Percentiles rank a stretch among this genome's conserved stretches.
Conservation (phyloP, 2,329 filamentous ascomycete species). For the Emydomyces testavorans region DNA sequence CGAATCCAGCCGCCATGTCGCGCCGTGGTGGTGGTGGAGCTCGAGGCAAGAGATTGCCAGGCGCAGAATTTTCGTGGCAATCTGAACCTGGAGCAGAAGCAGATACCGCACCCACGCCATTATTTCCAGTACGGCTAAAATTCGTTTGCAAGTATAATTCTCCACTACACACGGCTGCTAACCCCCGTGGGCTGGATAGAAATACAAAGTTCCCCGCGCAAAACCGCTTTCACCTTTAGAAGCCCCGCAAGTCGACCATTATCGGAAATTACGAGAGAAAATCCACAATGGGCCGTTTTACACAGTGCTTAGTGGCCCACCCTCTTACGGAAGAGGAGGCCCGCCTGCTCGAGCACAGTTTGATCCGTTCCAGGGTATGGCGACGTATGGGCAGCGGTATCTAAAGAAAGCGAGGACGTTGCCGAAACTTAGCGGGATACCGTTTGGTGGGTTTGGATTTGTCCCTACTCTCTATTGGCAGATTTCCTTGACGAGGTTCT, state of each 20-base stretch:
- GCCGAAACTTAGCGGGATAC: slow-evolving; percentile 43
- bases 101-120: slow-evolving; percentile 36
- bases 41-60: slow-evolving; percentile 31
- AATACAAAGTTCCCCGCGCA: slow-evolving; percentile 29
- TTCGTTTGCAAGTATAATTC: not conserved
- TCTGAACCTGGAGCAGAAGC: slow-evolving; percentile 30
- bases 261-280: slow-evolving; percentile 42
- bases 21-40: slow-evolving; percentile 29
- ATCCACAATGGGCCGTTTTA: slow-evolving; percentile 52
- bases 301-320: slow-evolving; percentile 39
- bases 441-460: slow-evolving; percentile 40
- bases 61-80: slow-evolving; percentile 35
- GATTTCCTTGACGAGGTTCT: not conserved
- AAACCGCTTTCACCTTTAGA: slow-evolving; percentile 33
- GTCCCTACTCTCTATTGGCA: not conserved
- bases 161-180: not conserved
- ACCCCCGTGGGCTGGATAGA: slow-evolving; percentile 20
- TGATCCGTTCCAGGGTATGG: slow-evolving; percentile 52
- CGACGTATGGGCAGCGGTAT: slow-evolving; percentile 49
- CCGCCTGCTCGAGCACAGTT: slow-evolving; percentile 36
- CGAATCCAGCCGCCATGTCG: slow-evolving; percentile 24
- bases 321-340: slow-evolving; percentile 33
- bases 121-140: slow-evolving; percentile 36
- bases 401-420: slow-evolving; percentile 45
- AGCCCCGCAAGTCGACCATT: slow-evolving; percentile 38